Conservation (phyloP, 495 filamentous ascomycete genomes). For the Xeromyces bisporus region DNA sequence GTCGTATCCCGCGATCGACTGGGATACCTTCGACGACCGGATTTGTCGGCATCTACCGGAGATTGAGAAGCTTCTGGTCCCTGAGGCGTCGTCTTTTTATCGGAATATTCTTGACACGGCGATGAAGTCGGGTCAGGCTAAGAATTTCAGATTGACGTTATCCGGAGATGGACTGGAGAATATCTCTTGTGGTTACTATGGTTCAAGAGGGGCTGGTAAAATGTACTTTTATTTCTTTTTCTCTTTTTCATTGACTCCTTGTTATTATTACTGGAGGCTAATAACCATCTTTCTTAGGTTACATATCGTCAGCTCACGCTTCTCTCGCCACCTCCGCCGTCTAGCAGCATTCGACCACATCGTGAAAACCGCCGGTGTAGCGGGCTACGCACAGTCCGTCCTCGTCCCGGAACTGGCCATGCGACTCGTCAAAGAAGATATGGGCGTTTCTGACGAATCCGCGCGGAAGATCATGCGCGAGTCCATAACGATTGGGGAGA, state of each 20-base stretch:
- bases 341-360: slow-evolving; percentile 48
- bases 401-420: slow-evolving; percentile 73
- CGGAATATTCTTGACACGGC: slow-evolving; percentile 39
- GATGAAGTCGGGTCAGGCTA: slow-evolving; percentile 42
- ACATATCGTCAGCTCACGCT: slow-evolving; percentile 45
- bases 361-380: slow-evolving; percentile 50
- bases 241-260: not conserved
- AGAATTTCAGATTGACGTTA: slow-evolving; percentile 37
- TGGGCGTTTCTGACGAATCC: slow-evolving; percentile 45
- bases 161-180: slow-evolving; percentile 19
- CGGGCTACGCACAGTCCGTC: slow-evolving; percentile 66
- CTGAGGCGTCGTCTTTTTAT: slow-evolving; percentile 41
- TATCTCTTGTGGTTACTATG: slow-evolving; percentile 70
- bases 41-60: slow-evolving; percentile 36
- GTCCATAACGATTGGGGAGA: slow-evolving; percentile 60
- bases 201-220: slow-evolving; percentile 51
- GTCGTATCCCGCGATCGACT: slow-evolving; percentile 67
- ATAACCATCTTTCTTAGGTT: slow-evolving; percentile 18
- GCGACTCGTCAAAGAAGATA: slow-evolving; percentile 68
- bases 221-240: slow-evolving; percentile 25
- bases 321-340: slow-evolving; percentile 44
- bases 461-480: slow-evolving; percentile 55
- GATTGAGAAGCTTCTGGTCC: slow-evolving; percentile 42
- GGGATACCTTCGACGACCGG: slow-evolving; percentile 48
- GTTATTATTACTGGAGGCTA: slow-evolving; percentile 1